Evolutionary conservation across 2,329 filamentous ascomycete species (phyloP).

Genomic region (Ophiostoma ulmi): DNA sequence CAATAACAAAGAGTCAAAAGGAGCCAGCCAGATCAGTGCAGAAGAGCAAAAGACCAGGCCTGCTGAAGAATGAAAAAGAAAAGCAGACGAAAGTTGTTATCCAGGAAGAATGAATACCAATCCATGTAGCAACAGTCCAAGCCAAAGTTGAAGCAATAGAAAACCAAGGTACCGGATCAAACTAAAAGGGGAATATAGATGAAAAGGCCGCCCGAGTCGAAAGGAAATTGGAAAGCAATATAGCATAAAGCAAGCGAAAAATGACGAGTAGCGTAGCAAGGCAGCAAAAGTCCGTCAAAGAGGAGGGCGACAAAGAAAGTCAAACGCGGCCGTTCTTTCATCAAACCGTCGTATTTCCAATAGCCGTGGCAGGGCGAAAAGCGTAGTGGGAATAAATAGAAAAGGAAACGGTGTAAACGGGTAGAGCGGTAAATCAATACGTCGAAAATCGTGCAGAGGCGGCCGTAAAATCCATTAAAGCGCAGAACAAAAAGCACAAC

Average conservation of each 20-base stretch:
- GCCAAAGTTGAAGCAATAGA: constrained; percentile 21
- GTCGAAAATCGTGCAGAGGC: not conserved
- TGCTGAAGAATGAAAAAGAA: not conserved
- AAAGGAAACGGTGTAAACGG: not conserved
- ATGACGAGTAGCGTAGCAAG: not conserved
- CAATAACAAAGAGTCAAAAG: not conserved
- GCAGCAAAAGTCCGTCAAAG: not conserved
- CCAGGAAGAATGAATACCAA: not conserved
- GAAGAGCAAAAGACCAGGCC: not conserved
- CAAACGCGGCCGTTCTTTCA: not conserved
- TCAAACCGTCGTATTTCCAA: not conserved
- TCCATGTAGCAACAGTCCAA: constrained; percentile 7
- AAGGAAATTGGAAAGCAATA: constrained; percentile 2
- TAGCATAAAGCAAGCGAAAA: not conserved
- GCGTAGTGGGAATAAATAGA: not conserved
- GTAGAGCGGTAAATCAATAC: not conserved
- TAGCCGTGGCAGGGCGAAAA: constrained; percentile 2
- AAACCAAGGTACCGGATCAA: constrained; percentile 22
- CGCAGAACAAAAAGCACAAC: not conserved
- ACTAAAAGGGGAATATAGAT: constrained; percentile 10
- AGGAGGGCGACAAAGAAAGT: not conserved
- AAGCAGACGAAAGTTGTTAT: not conserved
- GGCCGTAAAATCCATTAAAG: constrained; percentile 2
- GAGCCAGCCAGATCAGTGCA: constrained; percentile 2
- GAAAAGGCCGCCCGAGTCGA: constrained; percentile 5